These are phyloP conservation scores for Botrytis tulipae DNA, from an alignment of 2,329 filamentous ascomycete genomes.

Conservation along the genomic window DNA sequence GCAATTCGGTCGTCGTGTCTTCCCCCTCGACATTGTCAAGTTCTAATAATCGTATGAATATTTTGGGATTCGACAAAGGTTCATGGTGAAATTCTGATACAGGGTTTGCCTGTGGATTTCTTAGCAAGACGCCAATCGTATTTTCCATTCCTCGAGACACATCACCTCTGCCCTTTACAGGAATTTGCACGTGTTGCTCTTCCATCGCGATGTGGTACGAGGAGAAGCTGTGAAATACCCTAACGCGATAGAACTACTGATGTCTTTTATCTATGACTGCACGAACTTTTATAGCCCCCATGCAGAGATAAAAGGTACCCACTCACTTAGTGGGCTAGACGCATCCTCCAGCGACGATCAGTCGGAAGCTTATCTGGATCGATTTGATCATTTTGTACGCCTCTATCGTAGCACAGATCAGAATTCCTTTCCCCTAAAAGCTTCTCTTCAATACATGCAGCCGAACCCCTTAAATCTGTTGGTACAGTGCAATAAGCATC, in stretches of 20 bases:
- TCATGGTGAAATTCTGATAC: not conserved
- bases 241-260: not conserved
- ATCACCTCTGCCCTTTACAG: not conserved
- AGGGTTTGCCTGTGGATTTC: not conserved
- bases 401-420: not conserved
- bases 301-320: not conserved
- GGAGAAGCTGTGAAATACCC: not conserved
- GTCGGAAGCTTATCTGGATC: not conserved
- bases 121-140: not conserved
- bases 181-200: not conserved
- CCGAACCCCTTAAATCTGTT: not conserved
- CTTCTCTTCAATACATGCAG: not conserved
- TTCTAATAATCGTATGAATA: not conserved
- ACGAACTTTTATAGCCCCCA: not conserved
- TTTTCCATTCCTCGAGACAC: not conserved
- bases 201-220: not conserved
- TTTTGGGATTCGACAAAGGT: not conserved
- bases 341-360: not conserved
- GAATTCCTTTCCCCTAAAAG: not conserved
- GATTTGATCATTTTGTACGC: not conserved
- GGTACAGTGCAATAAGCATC: not conserved
- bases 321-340: not conserved
- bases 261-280: not conserved
- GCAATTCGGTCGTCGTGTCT: not conserved
- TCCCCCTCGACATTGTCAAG: fast-evolving